A percentile compares a stretch with the other conserved stretches of the same genome.
These are phyloP conservation scores for Fusarium illudens DNA, from an alignment of 2,329 filamentous ascomycete genomes.

Conservation along the genomic window DNA sequence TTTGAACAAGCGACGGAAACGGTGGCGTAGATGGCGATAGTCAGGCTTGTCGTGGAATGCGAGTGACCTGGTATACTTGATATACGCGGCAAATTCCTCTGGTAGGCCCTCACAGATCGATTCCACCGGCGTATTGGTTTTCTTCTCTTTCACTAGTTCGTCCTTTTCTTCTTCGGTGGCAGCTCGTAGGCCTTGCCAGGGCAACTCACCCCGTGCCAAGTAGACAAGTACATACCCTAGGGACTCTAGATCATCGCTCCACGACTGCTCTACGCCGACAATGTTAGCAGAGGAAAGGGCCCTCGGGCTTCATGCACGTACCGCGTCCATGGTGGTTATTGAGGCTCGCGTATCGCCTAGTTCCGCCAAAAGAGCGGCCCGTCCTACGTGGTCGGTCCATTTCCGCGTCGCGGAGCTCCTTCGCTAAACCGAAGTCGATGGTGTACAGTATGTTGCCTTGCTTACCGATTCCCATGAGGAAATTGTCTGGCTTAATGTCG, in stretches of 20 bases:
- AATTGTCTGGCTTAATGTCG: constrained; percentile 38
- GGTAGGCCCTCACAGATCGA: constrained; percentile 78
- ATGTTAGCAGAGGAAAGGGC: neutral
- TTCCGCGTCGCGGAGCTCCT: constrained; percentile 13
- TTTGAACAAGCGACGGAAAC: constrained; percentile 77
- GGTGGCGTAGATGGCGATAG: constrained; percentile 78
- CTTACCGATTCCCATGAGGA: constrained; percentile 34
- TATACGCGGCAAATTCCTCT: constrained; percentile 78
- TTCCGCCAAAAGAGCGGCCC: constrained; percentile 16
- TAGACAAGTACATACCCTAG: constrained; percentile 79
- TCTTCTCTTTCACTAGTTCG: constrained; percentile 30
- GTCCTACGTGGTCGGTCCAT: neutral
- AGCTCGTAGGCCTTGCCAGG: constrained; percentile 77
- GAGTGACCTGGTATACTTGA: constrained; percentile 78
- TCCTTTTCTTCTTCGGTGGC: constrained; percentile 77
- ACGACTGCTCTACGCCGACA: constrained; percentile 66
- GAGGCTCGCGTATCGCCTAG: constrained; percentile 29
- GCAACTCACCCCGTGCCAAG: constrained; percentile 77
- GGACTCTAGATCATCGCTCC: constrained; percentile 79
- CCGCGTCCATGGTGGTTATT: constrained; percentile 30
- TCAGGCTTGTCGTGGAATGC: constrained; percentile 80
- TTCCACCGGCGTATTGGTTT: constrained; percentile 67
- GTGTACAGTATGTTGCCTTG: constrained; percentile 28
- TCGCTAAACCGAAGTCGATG: constrained; percentile 33
- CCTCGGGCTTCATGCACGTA: constrained; percentile 16